Evolutionary conservation across 1,284 basidiomycete species (phyloP), one percentile per base, ranked within the genome.

Genomic region (Naganishia sp.): DNA sequence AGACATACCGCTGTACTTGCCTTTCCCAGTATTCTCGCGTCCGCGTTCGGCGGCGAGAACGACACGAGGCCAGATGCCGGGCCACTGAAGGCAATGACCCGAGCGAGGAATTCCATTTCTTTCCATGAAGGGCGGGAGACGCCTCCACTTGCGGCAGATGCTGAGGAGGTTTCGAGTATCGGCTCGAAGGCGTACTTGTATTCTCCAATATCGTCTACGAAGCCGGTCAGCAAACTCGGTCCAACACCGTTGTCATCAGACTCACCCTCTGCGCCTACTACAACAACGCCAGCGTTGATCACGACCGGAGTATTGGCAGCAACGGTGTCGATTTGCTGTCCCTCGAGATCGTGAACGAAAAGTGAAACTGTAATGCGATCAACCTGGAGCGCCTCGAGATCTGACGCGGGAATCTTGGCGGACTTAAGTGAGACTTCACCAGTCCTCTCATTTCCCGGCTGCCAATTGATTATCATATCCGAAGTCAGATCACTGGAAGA

Each of bases 371-470:
- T 35, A 6, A 61, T 13, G 25, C 47, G 58, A 13, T 61, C 58
- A 9, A 39, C 47, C 39, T 61, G 58, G 2, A 61, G 39, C 31
- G 58, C 35, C 6, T 61, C 58, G 23, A 61, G 23, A 42, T 61
- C 58, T 5, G 47, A 39, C 2, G 47, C 58, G 23, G 47, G 58
- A 25, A 61, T 51, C 43, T n/a, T 50, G 10, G 23, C 35, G 21
- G 23, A 23, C 21, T 13, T 15, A 7, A 61, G 47, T 7, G 58
- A 50, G 11, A 61, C 47, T 25, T 61, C 58, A 15, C 58, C 58
- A 15, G 58, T 61, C 3, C 58, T 32, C 25, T 61, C 58, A 25
- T 47, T 61, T 25, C 58, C 58, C 4, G 58, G 58, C 58, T 61
- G 10, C 5, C 17, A 6, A 50, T 45, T 31, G 6, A n/a, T 11